phyloP scores from a whole-genome alignment of 2,329 filamentous ascomycete genomes.

The Nothophoma quercina region DNA sequence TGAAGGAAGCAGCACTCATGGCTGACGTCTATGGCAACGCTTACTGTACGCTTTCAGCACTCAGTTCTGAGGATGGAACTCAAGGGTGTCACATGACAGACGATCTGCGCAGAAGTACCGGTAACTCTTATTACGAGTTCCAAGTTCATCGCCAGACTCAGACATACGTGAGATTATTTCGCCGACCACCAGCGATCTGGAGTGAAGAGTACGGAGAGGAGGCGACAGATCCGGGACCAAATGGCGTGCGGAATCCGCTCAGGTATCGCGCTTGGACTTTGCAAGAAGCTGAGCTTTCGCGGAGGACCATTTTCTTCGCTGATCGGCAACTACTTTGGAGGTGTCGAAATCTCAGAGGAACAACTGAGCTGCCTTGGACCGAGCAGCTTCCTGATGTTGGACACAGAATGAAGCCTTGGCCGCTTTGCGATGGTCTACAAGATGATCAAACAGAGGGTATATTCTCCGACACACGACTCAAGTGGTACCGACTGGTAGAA shows the following conservation, averaged over 20 bases:
- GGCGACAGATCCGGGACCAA: neutral
- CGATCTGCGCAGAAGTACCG: neutral
- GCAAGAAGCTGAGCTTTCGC: constrained; percentile 4
- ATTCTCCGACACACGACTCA: neutral
- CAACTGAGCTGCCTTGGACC: neutral
- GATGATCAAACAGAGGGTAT: neutral
- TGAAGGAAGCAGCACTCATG: constrained; percentile 7
- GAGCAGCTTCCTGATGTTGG: neutral
- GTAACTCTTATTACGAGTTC: neutral
- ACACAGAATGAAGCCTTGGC: no score
- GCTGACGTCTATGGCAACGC: constrained; percentile 6
- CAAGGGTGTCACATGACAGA: neutral
- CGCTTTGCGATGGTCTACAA: neutral
- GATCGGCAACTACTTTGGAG: constrained; percentile 2
- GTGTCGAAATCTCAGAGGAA: neutral
- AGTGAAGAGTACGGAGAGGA: neutral
- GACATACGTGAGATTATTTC: neutral
- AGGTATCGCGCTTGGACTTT: constrained; percentile 6
- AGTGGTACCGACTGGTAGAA: neutral
- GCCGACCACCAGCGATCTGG: neutral
- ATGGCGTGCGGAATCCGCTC: neutral
- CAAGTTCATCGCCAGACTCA: neutral
- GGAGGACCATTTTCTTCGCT: neutral
- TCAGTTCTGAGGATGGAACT: neutral
- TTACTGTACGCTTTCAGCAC: constrained; percentile 3